Base-by-base conservation (phyloP, 2,329 filamentous ascomycete species). In the Phialophora verrucosa region DNA sequence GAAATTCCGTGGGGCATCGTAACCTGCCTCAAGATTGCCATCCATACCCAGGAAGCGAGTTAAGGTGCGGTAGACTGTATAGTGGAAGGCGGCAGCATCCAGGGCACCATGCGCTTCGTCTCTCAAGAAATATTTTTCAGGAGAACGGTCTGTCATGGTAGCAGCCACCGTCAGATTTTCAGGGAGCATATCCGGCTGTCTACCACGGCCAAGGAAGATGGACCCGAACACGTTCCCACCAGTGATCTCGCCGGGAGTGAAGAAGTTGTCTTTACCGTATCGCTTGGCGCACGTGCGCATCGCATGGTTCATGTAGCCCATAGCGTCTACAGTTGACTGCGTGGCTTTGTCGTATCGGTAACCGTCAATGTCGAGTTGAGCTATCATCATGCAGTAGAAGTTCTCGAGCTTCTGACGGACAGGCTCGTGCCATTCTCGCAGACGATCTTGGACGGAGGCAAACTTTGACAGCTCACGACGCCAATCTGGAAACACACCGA, bases 291-390 rank as follows among this genome's bases (percentile, higher is more conserved):
- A 90, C 49, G 83, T 77, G 42, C 87, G 81, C 72, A 88, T 84
- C 8, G 82, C 81, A 25, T 80, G 77, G 25, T 85, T 86, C 74
- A 86, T 89, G 53, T 85, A 82, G 5, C 82, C 86, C 65, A 87
- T 80, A 0, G 86, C 82, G 72, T 89, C 88, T 5, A 88, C 82
- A 0, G 87, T 88, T 12, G 86, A 83, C 72, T 89, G 87, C 17
- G 86, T 84, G 1, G 86, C 88, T 75, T 90, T 90, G 76, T 90
- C 88, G 75, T 88, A 87, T 62, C 88, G 84, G 73, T 87, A 88
- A 0, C 87, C 88, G 72, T 90, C 88, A 63, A 90, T 84, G 72
- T 90, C 88, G n/a, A 90, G 79, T 68, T 83, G 84, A 27, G 80
- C 76, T 64, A 90, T 87, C 38, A 85, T 81, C 75, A 89, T 85